phyloP scores from a whole-genome alignment of 1,284 basidiomycete genomes.

The Ceratobasidium sp. region DNA sequence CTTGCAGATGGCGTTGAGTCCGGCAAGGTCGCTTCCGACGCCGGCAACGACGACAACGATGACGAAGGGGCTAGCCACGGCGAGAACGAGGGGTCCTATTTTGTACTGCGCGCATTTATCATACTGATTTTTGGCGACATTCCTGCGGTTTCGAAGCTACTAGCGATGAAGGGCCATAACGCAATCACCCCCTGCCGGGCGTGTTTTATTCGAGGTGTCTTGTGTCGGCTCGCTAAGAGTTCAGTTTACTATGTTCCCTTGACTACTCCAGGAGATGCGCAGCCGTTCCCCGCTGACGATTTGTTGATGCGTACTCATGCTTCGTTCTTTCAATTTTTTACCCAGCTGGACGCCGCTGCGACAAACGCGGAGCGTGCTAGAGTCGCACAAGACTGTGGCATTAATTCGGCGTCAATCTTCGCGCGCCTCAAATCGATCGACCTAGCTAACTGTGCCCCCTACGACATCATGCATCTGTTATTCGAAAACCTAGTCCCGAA shows the following conservation, averaged over 20 bases:
- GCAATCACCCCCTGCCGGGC: constrained; percentile 3
- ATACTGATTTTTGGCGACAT: constrained; percentile 32
- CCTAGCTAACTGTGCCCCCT: constrained; percentile 37
- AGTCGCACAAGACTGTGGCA: constrained; percentile 14
- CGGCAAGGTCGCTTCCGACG: not conserved
- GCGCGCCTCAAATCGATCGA: constrained; percentile 4
- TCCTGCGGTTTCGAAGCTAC: constrained; percentile 14
- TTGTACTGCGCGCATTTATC: constrained; percentile 11
- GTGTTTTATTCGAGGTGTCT: constrained; percentile 1
- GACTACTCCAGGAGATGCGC: not conserved
- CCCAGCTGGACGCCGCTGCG: not conserved
- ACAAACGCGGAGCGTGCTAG: not conserved
- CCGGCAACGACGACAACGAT: not conserved
- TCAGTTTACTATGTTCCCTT: constrained; percentile 21
- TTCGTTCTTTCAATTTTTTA: not conserved
- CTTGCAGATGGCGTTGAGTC: constrained; percentile 1
- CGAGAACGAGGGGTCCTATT: not conserved
- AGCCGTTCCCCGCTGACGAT: not conserved
- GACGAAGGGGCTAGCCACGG: not conserved
- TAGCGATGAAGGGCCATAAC: constrained; percentile 29
- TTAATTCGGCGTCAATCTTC: constrained; percentile 19
- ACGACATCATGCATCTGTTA: constrained; percentile 45
- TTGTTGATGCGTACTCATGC: not conserved
- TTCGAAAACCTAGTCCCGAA: constrained; percentile 44
- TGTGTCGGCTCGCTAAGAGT: not conserved